Base-by-base conservation (phyloP, 352 stramenopile genomes). In the Phytopythium kandeliae region DNA sequence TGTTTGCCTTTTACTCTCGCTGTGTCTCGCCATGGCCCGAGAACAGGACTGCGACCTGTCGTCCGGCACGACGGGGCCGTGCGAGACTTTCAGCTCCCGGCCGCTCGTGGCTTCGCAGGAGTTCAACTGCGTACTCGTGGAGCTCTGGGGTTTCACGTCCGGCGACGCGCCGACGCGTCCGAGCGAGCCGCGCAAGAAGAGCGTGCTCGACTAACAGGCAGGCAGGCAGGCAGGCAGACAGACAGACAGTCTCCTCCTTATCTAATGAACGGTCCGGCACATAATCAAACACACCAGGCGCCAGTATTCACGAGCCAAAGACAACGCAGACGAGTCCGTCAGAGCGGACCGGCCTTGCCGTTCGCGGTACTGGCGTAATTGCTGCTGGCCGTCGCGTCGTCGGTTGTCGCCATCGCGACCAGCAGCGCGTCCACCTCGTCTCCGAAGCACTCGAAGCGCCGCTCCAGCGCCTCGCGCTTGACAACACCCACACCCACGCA, bases 11-110 rank as follows among this genome's bases (percentile, higher is more conserved):
- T n/a, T n/a, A n/a, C n/a, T n/a, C n/a, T n/a, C n/a, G n/a, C n/a
- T n/a, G n/a, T n/a, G n/a, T n/a, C n/a, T n/a, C n/a, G n/a, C n/a
- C n/a, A n/a, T n/a, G n/a, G n/a, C n/a, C n/a, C n/a, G n/a, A n/a
- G n/a, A 37, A 31, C 54, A 93, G 79, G 85, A 97, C 62, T 79
- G 77, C 45, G 88, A 97, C 50, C 66, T 97, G 37, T 78, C 85
- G 13, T 60, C 73, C 12, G 88, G 88, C 8, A 86, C 86, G n/a
- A 96, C 73, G 31, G 85, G 87, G 0, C 71, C 80, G 6, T 96
- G 84, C 56, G 85, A 96, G 55, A 97, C 88, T 16, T 97, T 95
- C 48, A 79, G 74, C 52, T 93, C 73, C 12, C 77, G 80, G 36
- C 82, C 86, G 40, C 72, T 97, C 26, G 78, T 82, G 16, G 69